Percentiles rank a stretch among this genome's conserved stretches.
phyloP scores from a whole-genome alignment of 1,139 yeast species.

The Candida tropicalis region DNA sequence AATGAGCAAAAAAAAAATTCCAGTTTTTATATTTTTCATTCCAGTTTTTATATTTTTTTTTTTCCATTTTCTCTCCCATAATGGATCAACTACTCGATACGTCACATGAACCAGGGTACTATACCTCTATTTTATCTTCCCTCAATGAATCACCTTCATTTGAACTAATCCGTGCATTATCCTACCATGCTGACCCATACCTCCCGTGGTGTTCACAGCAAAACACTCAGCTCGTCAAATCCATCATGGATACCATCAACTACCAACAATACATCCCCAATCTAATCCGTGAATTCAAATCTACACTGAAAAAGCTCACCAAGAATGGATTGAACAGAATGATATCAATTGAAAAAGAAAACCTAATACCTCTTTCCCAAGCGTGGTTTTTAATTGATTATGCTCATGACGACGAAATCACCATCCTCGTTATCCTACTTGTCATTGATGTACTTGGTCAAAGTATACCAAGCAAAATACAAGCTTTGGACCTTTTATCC shows the following conservation, averaged over 20 bases:
- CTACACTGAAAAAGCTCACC: constrained; percentile 7
- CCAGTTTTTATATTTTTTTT: no score
- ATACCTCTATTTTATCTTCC: background rate
- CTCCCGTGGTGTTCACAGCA: constrained; percentile 31
- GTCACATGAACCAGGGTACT: background rate
- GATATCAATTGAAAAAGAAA: constrained; percentile 21
- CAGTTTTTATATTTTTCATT: no score
- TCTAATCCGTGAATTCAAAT: constrained; percentile 12
- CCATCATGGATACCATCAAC: constrained; percentile 10
- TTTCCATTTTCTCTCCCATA: background rate
- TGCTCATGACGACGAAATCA: constrained; percentile 24
- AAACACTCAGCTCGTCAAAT: constrained; percentile 20
- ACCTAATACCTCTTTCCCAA: constrained; percentile 23
- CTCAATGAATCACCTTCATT: background rate
- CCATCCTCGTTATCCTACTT: constrained; percentile 53
- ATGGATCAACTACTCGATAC: constrained; percentile 7
- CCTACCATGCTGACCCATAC: constrained; percentile 30
- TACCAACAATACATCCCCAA: constrained; percentile 10
- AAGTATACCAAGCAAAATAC: constrained; percentile 44
- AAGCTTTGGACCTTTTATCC: constrained; percentile 33
- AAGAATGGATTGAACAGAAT: constrained; percentile 20
- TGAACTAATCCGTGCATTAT: constrained; percentile 9
- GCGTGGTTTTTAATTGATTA: constrained; percentile 31
- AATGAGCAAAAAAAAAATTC: no score
- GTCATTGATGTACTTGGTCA: constrained; percentile 53